A percentile compares a stretch with the other conserved stretches of the same genome.
Conservation (phyloP, 2,329 filamentous ascomycete species). For the Ceratocystis ficicola region DNA sequence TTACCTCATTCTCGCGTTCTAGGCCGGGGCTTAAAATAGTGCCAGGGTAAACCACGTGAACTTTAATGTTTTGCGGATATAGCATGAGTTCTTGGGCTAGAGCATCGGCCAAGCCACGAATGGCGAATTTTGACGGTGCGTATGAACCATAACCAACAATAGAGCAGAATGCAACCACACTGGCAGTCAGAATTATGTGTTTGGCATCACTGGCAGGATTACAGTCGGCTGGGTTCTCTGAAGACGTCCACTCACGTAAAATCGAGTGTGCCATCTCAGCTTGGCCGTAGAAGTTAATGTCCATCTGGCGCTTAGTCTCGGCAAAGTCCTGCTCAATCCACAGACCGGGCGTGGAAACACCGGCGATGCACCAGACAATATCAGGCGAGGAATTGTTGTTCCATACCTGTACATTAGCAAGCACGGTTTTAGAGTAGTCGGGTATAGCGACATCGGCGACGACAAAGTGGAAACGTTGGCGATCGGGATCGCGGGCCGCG, state of each 20-base stretch:
- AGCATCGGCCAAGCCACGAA: slow-evolving; percentile 71
- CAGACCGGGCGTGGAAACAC: slow-evolving; percentile 58
- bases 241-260: slow-evolving; percentile 58
- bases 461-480: slow-evolving; percentile 73
- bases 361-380: slow-evolving; percentile 84
- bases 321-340: slow-evolving; percentile 63
- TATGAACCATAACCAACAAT: slow-evolving; percentile 77
- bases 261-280: slow-evolving; percentile 77
- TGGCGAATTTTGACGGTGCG: slow-evolving; percentile 69
- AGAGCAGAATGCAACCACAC: slow-evolving; percentile 60
- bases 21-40: slow-evolving; percentile 68
- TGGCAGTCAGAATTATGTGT: slow-evolving; percentile 82
- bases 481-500: slow-evolving; percentile 49
- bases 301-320: slow-evolving; percentile 66
- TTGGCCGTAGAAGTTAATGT: slow-evolving; percentile 80
- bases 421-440: slow-evolving; percentile 55
- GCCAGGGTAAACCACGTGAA: slow-evolving; percentile 74
- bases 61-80: slow-evolving; percentile 70
- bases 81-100: slow-evolving; percentile 73
- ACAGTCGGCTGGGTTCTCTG: slow-evolving; percentile 15
- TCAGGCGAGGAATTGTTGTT: slow-evolving; percentile 64
- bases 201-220: slow-evolving; percentile 37
- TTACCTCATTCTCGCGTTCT: slow-evolving; percentile 61
- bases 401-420: slow-evolving; percentile 64
- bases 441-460: slow-evolving; percentile 66